Base-by-base conservation (phyloP, 2,329 filamentous ascomycete genomes). In the Gliomastix tumulicola region DNA sequence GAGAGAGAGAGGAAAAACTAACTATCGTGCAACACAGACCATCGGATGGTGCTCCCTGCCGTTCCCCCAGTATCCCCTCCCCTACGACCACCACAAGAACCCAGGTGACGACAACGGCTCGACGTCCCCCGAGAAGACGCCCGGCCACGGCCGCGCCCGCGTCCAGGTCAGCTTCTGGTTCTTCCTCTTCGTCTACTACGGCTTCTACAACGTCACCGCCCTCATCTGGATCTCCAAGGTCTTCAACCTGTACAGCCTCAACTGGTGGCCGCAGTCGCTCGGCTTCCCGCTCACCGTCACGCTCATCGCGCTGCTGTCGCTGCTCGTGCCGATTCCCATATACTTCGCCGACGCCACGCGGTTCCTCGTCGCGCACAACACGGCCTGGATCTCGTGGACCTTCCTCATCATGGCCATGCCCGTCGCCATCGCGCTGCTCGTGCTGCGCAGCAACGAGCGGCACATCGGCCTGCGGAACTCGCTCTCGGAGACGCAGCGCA, bases 101-200 rank as follows among this genome's bases (percentile, higher is more conserved):
- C 55, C 63, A 39, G 60, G 69, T 25, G 49, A 49, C 35, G 53
- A 49, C 10, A 15, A 28, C 32, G 17, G 8, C 27, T 21, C 13
- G 20, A 34, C 11, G 19, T n/a, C 30, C 48, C 49, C 55, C 27
- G 60, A 62, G 44, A 71, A 68, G 37, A 58, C 63, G 1, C 77
- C 78, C 1, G 79, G 78, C 19, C 77, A 83, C 62, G 79, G 79
- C 40, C 66, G 71, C 46, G 75, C 78, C 6, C 65, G 72, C 30
- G 79, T 83, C 5, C 70, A 74, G 43, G 71, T 83, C 46, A 81
- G 80, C 60, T 83, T 83, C 50, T 84, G 79, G 79, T 82, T 82
- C 64, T 84, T 84, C 50, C 63, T 84, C 25, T 71, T 82, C 34
- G 72, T 82, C 39, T 84, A 82, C 60, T 84, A 84, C 54, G 76